Evolutionary conservation across 129 eudicot genomes (phyloP), one percentile per base, ranked within the genome.

Genomic region (Erigeron canadensis): DNA sequence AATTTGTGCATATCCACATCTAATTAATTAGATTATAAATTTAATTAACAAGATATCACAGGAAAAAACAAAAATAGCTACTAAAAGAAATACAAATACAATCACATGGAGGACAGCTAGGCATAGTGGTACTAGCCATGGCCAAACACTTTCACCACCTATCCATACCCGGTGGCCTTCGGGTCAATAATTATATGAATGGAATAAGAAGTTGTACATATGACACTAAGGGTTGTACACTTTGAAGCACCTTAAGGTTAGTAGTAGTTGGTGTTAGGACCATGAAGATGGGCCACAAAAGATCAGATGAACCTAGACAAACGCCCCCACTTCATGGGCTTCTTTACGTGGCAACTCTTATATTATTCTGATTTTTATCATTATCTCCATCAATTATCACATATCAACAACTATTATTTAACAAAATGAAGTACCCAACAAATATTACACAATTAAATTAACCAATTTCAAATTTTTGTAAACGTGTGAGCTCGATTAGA

Each of bases 61-160:
- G 4, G 39, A 67, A 68, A 19, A 38, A 10, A 4, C 1, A 70
- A 15, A 19, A 50, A 8, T 2, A 45, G 13, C 5, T 15, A 19
- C 5, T 56, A 11, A 56, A 60, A 10, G n/a, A 21, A 5, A 37
- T 54, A 13, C 17, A 23, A 75, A 40, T 23, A 17, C 22, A 53
- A 28, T 71, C 76, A 77, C 81, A 77, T 77, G 81, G 81, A 70
- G 71, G 71, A 77, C 81, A 70, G 81, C 81, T 62, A 12, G 75
- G 72, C 72, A 63, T 42, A 62, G 71, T 70, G 58, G 81, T 77
- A 77, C 81, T 50, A 69, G 61, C 69, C 69, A 45, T 68, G 80
- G 75, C 75, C 74, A 69, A 69, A 62, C 70, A 65, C 71, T 39
- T 60, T 48, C 34, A 55, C 34, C 54, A 15, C 44, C 7, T 37